phyloP scores from a whole-genome alignment of 2,329 filamentous ascomycete genomes.

The Taxawa tesnikishii region DNA sequence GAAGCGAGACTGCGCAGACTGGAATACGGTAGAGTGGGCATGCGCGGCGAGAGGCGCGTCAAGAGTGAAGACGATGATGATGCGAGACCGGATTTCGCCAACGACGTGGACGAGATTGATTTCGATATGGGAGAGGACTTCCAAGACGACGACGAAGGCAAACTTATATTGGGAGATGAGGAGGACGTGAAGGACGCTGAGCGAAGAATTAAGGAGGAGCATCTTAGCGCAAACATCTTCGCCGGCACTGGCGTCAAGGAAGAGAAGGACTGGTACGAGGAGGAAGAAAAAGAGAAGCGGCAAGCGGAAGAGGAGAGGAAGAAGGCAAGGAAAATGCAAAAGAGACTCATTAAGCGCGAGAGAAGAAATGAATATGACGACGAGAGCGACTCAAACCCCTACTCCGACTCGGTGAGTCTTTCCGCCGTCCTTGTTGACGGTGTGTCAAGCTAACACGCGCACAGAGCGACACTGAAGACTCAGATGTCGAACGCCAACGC shows the following conservation, averaged over 20 bases:
- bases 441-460: too few species aligned
- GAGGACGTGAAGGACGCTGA: conserved; percentile 52
- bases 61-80: conserved; percentile 30
- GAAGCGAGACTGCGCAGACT: conserved; percentile 30
- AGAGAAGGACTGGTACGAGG: conserved; percentile 45
- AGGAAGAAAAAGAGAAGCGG: conserved; percentile 53
- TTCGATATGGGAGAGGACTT: conserved; percentile 60
- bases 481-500: conserved; percentile 51
- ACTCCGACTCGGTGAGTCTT: conserved; percentile 6
- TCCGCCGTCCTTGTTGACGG: conserved; percentile 9
- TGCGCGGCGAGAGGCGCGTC: conserved; percentile 13
- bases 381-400: conserved; percentile 28
- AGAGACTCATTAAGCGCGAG: conserved; percentile 73
- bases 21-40: conserved; percentile 40
- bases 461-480: conserved; percentile 48
- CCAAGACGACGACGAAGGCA: conserved; percentile 76
- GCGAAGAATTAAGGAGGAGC: conserved; percentile 58
- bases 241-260: conserved; percentile 39
- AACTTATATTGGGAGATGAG: conserved; percentile 72
- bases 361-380: conserved; percentile 78
- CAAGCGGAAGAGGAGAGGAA: conserved; percentile 58
- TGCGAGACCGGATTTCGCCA: conserved; percentile 29
- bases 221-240: conserved; percentile 79
- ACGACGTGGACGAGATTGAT: conserved; percentile 54
- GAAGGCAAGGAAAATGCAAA: conserved; percentile 65